These are phyloP conservation scores for Umbelopsis sp. DNA, from an alignment of 192 early-diverging fungal genomes.

Conservation along the genomic window DNA sequence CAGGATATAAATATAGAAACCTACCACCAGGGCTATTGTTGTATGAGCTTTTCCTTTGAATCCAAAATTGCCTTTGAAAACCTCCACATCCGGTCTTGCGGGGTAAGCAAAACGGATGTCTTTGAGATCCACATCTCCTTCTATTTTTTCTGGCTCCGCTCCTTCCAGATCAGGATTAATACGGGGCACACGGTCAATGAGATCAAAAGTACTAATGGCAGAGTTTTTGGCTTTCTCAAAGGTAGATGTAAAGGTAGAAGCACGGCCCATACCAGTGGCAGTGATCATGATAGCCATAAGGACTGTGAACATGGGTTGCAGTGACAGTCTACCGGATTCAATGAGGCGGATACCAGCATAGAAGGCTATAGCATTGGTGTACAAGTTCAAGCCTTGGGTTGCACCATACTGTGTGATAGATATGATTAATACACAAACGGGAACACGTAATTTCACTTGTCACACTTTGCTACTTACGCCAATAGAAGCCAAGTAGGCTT, in stretches of 20 bases:
- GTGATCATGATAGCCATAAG: conserved; percentile 80
- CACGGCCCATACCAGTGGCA: conserved; percentile 64
- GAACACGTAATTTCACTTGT: background rate
- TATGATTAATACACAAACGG: background rate
- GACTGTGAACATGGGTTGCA: conserved; percentile 62
- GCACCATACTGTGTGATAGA: conserved; percentile 60
- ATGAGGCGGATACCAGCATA: conserved; percentile 72
- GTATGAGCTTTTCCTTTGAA: conserved; percentile 52
- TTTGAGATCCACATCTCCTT: conserved; percentile 55
- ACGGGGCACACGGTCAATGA: conserved; percentile 66
- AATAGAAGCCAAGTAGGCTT: conserved; percentile 59
- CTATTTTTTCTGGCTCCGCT: conserved; percentile 35
- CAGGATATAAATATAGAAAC: background rate
- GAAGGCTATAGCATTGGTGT: conserved; percentile 75
- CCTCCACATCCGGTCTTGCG: conserved; percentile 55
- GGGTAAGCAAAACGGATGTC: conserved; percentile 69
- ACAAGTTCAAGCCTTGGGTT: conserved; percentile 70
- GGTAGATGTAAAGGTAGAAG: conserved; percentile 70
- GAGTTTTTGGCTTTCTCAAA: conserved; percentile 82
- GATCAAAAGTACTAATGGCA: conserved; percentile 67
- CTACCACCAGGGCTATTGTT: conserved; percentile 84
- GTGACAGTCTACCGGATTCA: conserved; percentile 44
- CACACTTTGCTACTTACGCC: background rate
- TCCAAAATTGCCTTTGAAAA: conserved; percentile 64
- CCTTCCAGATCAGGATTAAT: conserved; percentile 65